Evolutionary conservation across 257 asterid genomes (phyloP), one percentile per base, ranked within the genome.

Genomic region (Solanum verrucosum): DNA sequence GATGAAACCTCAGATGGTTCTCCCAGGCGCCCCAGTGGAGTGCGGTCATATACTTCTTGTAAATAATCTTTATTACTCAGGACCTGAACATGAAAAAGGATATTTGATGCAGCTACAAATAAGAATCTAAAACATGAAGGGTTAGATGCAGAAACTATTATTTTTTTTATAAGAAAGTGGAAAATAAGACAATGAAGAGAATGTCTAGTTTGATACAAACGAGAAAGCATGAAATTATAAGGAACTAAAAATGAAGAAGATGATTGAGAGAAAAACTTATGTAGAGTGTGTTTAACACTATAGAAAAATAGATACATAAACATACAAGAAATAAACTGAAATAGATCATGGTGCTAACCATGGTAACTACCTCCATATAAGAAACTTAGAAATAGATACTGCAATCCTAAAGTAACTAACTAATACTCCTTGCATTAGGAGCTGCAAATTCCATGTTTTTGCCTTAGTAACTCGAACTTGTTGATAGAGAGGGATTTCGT

Each of bases 1-100:
- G 98, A 90, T 14, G 98, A 91, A 35, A 95, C 96, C 84, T 95
- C 98, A 0, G 88, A 74, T 16, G 98, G 96, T 71, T 95, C 95
- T 85, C 96, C 98, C 31, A 95, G 92, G 46, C 96, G 90, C 42
- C 91, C 84, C 89, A 94, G 91, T n/a, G 96, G 98, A 74, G 96
- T 95, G 79, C 95, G 87, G 78, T 89, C 91, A 85, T 90, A 93
- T 23, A 94, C 95, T 87, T 92, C 91, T 86, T 91, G 90, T 77
- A 94, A 89, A 89, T 94, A 93, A 60, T 92, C 93, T 88, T 89
- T 87, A 89, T 93, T 86, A 75, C 90, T 87, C 87, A 93, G 87
- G 56, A 93, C 94, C 94, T 92, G 88, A 12, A 88, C 86, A 27
- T 46, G 37, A 49, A 84, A 85, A 82, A 25, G 25, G 73, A 42